Percentiles rank a stretch among this genome's conserved stretches.
Conservation (phyloP, 768 basidiomycete species). For the Pleurotus salmoneostramineus region DNA sequence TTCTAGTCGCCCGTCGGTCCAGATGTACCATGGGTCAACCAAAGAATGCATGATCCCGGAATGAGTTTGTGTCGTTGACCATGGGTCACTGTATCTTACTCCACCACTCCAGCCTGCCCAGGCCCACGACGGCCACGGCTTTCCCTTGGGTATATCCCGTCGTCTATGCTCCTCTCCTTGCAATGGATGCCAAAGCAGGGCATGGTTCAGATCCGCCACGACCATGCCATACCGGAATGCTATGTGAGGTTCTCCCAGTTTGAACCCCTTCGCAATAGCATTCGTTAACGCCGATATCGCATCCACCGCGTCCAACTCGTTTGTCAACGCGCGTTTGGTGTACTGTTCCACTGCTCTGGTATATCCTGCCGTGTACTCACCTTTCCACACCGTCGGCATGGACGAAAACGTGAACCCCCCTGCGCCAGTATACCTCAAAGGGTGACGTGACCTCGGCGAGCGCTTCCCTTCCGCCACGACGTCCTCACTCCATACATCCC, state of each 20-base stretch:
- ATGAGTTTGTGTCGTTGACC: neutral
- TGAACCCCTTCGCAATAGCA: constrained; percentile 4
- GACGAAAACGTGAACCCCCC: neutral
- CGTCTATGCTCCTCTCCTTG: neutral
- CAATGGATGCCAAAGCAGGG: neutral
- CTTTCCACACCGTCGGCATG: neutral
- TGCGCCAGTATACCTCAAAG: neutral
- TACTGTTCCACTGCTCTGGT: neutral
- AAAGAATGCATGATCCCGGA: neutral
- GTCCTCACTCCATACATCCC: neutral
- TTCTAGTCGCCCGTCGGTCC: neutral
- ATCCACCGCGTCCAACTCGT: neutral
- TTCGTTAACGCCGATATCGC: constrained; percentile 3
- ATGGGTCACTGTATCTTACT: neutral
- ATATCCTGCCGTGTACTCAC: neutral
- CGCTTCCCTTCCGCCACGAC: neutral
- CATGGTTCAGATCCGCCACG: neutral
- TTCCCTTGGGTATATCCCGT: neutral
- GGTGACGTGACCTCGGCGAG: neutral
- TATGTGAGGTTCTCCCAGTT: neutral
- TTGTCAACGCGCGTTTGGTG: neutral
- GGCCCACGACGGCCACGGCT: neutral
- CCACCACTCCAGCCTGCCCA: constrained; percentile 4
- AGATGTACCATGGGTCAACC: neutral
- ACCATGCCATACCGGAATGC: neutral